Evolutionary conservation across 108 stramenopile species (phyloP), one percentile per base, ranked within the genome.

Genomic region (Parietichytrium sp.): DNA sequence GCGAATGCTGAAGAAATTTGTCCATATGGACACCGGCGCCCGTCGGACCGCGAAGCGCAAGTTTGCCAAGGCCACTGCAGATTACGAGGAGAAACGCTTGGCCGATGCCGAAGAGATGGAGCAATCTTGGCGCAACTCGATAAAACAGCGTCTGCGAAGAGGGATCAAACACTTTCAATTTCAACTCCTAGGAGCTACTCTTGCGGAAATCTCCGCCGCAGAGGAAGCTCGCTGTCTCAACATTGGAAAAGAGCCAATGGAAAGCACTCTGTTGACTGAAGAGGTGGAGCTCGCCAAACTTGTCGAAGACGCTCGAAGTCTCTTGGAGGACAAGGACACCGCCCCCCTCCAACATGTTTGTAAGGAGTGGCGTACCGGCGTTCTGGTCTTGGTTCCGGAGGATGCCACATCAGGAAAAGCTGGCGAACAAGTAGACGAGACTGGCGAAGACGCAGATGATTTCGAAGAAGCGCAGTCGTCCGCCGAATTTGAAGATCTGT

Each of bases 41-140:
- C 29, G 61, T 7, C 29, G 61, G 33, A 72, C 61, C 10, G 61
- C 61, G 0, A 72, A 72, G 61, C 61, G 61, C 10, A 72, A 72
- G 61, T 72, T 72, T 72, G 61, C 61, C 61, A 72, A 72, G 20
- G 61, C 61, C 10, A 72, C 61, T 27, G 61, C 61, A 31, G 61
- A 72, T 6, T 72, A 72, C 42, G 61, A 72, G 20, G 61, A 72
- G 45, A 72, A 72, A 20, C 10, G 61, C 6, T 42, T 72, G n/a
- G 61, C 61, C 10, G 61, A 72, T 20, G 61, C 61, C 10, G 61
- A 72, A 42, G 38, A 72, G 20, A 72, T 72, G 61, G 61, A 72
- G 45, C 36, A 33, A 7, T 16, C 61, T 0, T 72, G 61, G 61
- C 61, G 61, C 15, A 72, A 72, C 45, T 72, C 61, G 61, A 72